These are phyloP conservation scores for Coprinopsis marcescibilis DNA, from an alignment of 768 basidiomycete species.

Conservation along the genomic window DNA sequence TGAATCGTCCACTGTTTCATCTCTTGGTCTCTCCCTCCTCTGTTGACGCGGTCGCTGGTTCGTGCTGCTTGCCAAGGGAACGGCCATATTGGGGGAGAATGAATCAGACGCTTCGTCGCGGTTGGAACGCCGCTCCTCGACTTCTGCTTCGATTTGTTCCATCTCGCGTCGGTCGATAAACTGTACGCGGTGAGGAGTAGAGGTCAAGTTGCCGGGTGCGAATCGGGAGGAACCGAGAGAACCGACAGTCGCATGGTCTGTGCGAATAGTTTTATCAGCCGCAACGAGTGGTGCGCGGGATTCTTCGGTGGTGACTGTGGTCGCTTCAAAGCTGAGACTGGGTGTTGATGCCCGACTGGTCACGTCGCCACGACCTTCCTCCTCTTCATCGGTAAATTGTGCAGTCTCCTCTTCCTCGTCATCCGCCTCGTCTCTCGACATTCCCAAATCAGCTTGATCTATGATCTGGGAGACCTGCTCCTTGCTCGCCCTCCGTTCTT, in stretches of 20 bases:
- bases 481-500: slow-evolving; percentile 56
- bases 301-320: slow-evolving; percentile 7
- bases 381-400: slow-evolving; percentile 3
- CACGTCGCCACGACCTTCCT: slow-evolving; percentile 1
- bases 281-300: not conserved
- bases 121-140: slow-evolving; percentile 60
- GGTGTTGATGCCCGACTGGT: too few relatives aligned
- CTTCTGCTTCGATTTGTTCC: slow-evolving; percentile 57
- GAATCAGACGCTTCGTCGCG: slow-evolving; percentile 14
- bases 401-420: slow-evolving; percentile 20
- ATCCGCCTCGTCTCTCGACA: slow-evolving; percentile 30
- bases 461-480: slow-evolving; percentile 32
- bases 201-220: slow-evolving; percentile 15
- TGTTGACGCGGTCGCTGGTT: not conserved
- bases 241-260: slow-evolving; percentile 49
- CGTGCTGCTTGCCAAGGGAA: slow-evolving; percentile 5
- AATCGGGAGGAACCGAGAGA: slow-evolving; percentile 37
- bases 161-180: slow-evolving; percentile 57
- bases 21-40: too few relatives aligned
- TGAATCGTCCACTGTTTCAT: too few relatives aligned
- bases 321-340: slow-evolving; percentile 5
- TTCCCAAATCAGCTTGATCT: slow-evolving; percentile 26
- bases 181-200: slow-evolving; percentile 20
- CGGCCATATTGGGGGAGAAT: slow-evolving; percentile 1
- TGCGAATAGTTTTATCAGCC: slow-evolving; percentile 46